Base-by-base conservation (phyloP, 495 filamentous ascomycete species). In the Penicillium longicatenatum region DNA sequence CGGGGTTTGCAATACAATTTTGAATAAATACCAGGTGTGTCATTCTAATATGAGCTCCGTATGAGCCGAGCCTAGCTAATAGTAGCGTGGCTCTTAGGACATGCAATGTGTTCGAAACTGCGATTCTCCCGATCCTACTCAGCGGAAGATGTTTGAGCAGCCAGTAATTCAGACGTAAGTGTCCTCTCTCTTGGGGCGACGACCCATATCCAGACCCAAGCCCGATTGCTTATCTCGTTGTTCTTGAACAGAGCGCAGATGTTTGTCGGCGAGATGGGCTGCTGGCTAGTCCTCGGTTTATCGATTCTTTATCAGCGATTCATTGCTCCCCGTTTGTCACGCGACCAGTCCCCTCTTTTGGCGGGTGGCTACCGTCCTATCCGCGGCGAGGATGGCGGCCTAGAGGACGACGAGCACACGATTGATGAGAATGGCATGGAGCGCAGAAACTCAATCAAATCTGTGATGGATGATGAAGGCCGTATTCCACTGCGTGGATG, bases 71-170 rank as follows among this genome's bases (percentile, higher is more conserved):
- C 19, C 6, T n/a, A 45, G 42, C 42, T 21, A 22, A 48, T 63
- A 60, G 59, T 30, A n/a, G 14, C 17, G n/a, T 9, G 29, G 7
- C 33, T 33, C 16, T 43, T 19, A 95, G 91, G 94, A 98, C 73
- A 93, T 95, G 81, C 89, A 95, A 87, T 98, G 94, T 76, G 89
- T 98, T 17, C 82, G 87, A 49, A 83, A 98, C 76, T 98, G 94
- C 75, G 85, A 92, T 57, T 83, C 87, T 49, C 77, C 83, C 7
- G 75, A 96, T 70, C 85, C 85, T n/a, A 82, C 76, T 30, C 62
- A 75, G 12, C 67, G 68, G 20, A 83, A 86, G 50, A 83, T 85
- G 21, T 98, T 98, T 73, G 91, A 96, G 68, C 95, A 98, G 70
- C 94, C 94, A 14, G 93, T 98, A 30, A 87, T 98, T 58, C 94